Base-by-base conservation (phyloP, 1,284 basidiomycete genomes). In the Wallemia hederae region DNA sequence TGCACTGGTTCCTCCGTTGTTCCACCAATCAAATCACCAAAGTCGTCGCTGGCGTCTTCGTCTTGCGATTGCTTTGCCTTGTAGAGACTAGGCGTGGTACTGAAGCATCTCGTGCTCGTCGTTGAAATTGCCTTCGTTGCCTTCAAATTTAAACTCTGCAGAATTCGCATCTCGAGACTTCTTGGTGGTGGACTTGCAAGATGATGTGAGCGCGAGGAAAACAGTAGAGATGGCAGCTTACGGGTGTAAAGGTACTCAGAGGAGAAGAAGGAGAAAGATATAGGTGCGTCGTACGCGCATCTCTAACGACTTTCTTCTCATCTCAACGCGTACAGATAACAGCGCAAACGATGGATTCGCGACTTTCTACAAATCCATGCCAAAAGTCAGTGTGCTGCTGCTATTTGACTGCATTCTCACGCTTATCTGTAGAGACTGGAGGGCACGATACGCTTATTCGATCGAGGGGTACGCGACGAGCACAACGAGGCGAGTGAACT, bases 361-460 rank as follows among this genome's bases (percentile, higher is more conserved):
- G 19, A n/a, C 5, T 5, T 49, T 49, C 22, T 49, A 49, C 19
- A 49, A 49, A 22, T 17, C 11, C 5, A 49, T 49, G 39, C 39
- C 39, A 11, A 49, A 49, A 11, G 39, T 49, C 5, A 14, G n/a
- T n/a, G n/a, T n/a, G n/a, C n/a, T n/a, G 39, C 39, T 19, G 19
- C 7, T 33, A 9, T 33, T 9, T 33, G 31, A 9, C 19, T 33
- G 19, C 19, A 33, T 33, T 9, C 31, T 9, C 31, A 33, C 25
- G 56, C 33, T 58, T 17, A 59, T 19, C 2, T 24, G n/a, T 24
- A 74, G 70, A 70, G 70, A 62, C 64, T 71, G 0, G 70, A 73
- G 2, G 76, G 72, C 24, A 83, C 82, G 1, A 75, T 96, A 55
- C 79, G 90, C 19, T 77, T 96, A 2, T 94, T 96, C 68, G 80